A percentile compares a stretch with the other conserved stretches of the same genome.
Conservation (phyloP, 192 early-diverging fungal species). For the Coemansia sp. region DNA sequence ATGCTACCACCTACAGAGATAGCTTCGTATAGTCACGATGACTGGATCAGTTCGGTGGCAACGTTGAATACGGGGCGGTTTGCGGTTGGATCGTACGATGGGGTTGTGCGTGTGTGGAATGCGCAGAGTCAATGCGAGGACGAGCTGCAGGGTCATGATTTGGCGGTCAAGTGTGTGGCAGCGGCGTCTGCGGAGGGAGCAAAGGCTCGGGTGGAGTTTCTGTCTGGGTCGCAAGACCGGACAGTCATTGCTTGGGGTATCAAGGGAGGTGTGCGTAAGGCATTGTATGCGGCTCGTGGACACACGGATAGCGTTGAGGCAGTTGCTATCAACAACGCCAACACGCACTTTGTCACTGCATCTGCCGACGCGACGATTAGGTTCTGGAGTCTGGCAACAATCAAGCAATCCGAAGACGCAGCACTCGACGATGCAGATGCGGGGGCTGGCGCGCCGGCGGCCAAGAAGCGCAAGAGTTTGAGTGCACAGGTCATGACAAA, state of each 20-base stretch:
- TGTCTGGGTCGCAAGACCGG: slow-evolving; percentile 64
- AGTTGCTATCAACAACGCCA: slow-evolving; percentile 58
- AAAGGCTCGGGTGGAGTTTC: slow-evolving; percentile 48
- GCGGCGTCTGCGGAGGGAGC: slow-evolving; percentile 39
- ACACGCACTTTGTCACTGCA: slow-evolving; percentile 56
- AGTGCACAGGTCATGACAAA: slow-evolving; percentile 28
- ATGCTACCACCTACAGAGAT: slow-evolving; percentile 80
- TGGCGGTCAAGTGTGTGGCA: slow-evolving; percentile 74
- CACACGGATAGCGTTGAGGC: slow-evolving; percentile 79
- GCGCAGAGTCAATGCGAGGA: slow-evolving; percentile 63
- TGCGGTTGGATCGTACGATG: slow-evolving; percentile 83
- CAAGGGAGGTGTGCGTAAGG: slow-evolving; percentile 27
- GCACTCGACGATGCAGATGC: slow-evolving; percentile 24
- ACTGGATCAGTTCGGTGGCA: slow-evolving; percentile 85
- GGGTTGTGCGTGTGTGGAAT: slow-evolving; percentile 79
- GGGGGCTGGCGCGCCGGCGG: slow-evolving; percentile 14
- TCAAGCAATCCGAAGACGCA: slow-evolving; percentile 50
- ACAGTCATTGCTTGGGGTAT: slow-evolving; percentile 65
- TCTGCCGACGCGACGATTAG: slow-evolving; percentile 75
- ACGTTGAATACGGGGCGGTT: slow-evolving; percentile 38
- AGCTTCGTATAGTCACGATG: slow-evolving; percentile 83
- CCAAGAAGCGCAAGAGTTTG: slow-evolving; percentile 32
- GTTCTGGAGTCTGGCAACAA: slow-evolving; percentile 69
- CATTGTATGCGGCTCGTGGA: slow-evolving; percentile 70
- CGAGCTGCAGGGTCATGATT: slow-evolving; percentile 64